phyloP scores from a whole-genome alignment of 768 basidiomycete species.

The Leccinum arenicola region DNA sequence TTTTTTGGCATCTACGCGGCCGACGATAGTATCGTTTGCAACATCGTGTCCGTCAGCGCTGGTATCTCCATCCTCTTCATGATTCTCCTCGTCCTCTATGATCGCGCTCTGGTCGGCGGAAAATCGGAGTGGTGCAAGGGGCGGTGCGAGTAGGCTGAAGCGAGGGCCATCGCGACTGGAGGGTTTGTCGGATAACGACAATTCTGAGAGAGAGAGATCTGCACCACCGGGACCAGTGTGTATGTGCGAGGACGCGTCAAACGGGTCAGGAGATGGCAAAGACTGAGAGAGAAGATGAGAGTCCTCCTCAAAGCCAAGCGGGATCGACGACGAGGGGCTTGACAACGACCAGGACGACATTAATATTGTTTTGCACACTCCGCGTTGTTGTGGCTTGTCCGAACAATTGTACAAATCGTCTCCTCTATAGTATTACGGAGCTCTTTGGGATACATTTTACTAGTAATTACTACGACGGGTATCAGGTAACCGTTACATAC shows the following conservation, averaged over 20 bases:
- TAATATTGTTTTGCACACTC: conserved; percentile 5
- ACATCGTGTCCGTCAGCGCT: conserved; percentile 12
- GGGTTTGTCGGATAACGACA: conserved; percentile 42
- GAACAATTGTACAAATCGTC: neutral
- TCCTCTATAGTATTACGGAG: neutral
- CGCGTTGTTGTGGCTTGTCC: neutral
- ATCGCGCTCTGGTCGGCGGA: conserved; percentile 25
- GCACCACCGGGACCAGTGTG: conserved; percentile 43
- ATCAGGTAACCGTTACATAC: neutral
- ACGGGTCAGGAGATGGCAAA: conserved; percentile 33
- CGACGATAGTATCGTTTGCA: conserved; percentile 26
- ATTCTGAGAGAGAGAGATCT: conserved; percentile 58
- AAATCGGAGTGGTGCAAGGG: conserved; percentile 16
- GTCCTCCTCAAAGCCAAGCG: conserved; percentile 20
- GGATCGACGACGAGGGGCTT: conserved; percentile 29
- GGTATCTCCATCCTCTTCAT: conserved; percentile 12
- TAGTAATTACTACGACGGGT: neutral
- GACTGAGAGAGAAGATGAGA: conserved; percentile 50
- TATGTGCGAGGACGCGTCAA: conserved; percentile 29
- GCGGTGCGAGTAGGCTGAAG: conserved; percentile 33
- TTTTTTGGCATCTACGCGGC: conserved; percentile 28
- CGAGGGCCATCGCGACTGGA: conserved; percentile 28
- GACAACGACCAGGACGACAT: conserved; percentile 32
- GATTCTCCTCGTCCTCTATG: conserved; percentile 22
- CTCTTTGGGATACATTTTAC: neutral